Conservation (phyloP, 148 eudicot species). For the Vaccinium myrtillus region DNA sequence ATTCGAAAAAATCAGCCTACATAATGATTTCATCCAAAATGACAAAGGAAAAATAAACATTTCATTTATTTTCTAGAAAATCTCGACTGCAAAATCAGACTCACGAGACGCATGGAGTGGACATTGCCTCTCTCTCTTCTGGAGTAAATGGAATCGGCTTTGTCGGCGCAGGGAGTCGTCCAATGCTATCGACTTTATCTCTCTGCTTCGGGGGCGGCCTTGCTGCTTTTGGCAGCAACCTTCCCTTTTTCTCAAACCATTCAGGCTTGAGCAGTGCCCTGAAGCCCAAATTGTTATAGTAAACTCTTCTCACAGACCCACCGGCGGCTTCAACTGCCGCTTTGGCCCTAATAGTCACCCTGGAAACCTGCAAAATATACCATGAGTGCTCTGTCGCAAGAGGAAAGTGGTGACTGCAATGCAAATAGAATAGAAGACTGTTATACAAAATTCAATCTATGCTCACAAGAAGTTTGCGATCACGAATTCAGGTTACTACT, state of each 20-base stretch:
- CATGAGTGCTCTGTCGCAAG: neutral
- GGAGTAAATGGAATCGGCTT: constrained; percentile 68
- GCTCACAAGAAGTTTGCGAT: neutral
- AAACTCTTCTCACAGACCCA: constrained; percentile 86
- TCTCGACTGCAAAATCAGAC: neutral
- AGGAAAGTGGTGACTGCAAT: neutral
- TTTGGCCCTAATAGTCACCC: constrained; percentile 78
- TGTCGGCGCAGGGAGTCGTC: constrained; percentile 91
- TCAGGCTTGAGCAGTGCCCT: constrained; percentile 89
- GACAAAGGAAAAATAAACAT: no score
- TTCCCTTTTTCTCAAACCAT: constrained; percentile 95
- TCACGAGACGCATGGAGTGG: constrained; percentile 20
- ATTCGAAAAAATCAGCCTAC: neutral
- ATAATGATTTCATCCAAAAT: neutral
- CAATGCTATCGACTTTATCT: constrained; percentile 93
- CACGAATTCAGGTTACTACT: no score
- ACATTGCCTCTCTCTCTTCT: constrained; percentile 40
- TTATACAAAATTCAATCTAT: neutral
- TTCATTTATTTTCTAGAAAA: constrained; percentile 7
- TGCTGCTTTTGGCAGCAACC: constrained; percentile 78
- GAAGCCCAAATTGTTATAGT: constrained; percentile 85
- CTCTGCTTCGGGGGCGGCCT: constrained; percentile 82
- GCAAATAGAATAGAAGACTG: neutral
- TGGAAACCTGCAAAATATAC: constrained; percentile 40
- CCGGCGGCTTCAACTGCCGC: constrained; percentile 92